Evolutionary conservation across 2,329 filamentous ascomycete species (phyloP).

Genomic region (Boeremia lycopersici): DNA sequence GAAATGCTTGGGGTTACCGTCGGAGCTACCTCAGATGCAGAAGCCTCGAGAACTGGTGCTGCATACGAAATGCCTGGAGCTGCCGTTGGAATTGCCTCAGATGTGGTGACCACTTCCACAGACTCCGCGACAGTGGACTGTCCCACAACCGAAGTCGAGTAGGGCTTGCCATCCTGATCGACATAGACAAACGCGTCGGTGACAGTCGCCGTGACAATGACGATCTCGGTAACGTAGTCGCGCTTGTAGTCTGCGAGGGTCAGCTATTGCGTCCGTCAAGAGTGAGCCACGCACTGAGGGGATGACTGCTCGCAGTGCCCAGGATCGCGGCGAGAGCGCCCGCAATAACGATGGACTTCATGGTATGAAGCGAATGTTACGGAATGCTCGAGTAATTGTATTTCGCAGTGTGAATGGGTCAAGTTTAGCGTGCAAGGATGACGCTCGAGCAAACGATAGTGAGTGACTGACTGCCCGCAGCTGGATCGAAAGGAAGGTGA

Average conservation of each 20-base stretch:
- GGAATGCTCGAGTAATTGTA: conserved; percentile 33
- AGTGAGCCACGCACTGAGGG: conserved; percentile 36
- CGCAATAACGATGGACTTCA: conserved; percentile 53
- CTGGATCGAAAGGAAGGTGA: conserved; percentile 25
- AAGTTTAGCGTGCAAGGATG: too few species aligned
- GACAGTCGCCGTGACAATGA: conserved; percentile 39
- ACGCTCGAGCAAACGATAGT: conserved; percentile 20
- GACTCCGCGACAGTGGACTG: conserved; percentile 10
- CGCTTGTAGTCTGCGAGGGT: conserved; percentile 38
- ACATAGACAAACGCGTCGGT: conserved; percentile 41
- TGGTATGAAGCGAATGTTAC: conserved; percentile 45
- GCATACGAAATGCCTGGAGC: conserved; percentile 11
- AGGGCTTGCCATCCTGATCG: conserved; percentile 37
- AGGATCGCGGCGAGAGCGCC: conserved; percentile 47
- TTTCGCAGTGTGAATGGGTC: not conserved
- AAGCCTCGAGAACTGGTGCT: conserved; percentile 6
- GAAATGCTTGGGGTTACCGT: conserved; percentile 13
- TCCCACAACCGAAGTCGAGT: conserved; percentile 30
- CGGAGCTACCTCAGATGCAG: conserved; percentile 17
- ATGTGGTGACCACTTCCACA: conserved; percentile 15
- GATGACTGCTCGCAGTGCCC: conserved; percentile 53
- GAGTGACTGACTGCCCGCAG: conserved; percentile 35
- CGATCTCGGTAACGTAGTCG: conserved; percentile 38
- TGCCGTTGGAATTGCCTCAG: conserved; percentile 17
- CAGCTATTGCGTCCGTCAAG: conserved; percentile 3